These are phyloP conservation scores for Apostasia ramifera DNA, from an alignment of 106 monocot genomes.

Conservation along the genomic window DNA sequence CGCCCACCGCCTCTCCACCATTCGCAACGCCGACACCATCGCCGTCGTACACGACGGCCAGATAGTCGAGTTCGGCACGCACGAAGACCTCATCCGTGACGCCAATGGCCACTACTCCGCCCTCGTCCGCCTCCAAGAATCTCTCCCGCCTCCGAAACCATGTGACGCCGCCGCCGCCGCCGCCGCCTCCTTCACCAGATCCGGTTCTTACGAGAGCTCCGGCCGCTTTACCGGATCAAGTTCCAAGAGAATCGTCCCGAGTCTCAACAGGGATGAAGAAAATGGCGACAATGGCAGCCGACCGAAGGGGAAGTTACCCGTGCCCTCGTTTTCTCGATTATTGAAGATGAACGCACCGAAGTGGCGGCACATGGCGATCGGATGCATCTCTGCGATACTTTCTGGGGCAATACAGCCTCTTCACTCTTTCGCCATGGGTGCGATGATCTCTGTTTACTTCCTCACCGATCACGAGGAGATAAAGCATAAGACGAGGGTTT, in stretches of 20 bases:
- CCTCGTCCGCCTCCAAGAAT: conserved; percentile 40
- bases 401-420: conserved; percentile 48
- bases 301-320: conserved; percentile 6
- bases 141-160: neutral
- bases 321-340: conserved; percentile 46
- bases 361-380: conserved; percentile 39
- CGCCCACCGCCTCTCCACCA: conserved; percentile 74
- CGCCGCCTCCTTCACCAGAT: neutral
- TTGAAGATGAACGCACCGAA: conserved; percentile 44
- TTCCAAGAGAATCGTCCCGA: conserved; percentile 3
- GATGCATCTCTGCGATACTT: conserved; percentile 25
- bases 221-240: conserved; percentile 28
- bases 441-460: conserved; percentile 47
- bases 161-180: neutral
- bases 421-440: conserved; percentile 30
- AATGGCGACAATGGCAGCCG: neutral
- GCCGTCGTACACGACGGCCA: conserved; percentile 54
- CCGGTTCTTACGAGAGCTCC: conserved; percentile 20
- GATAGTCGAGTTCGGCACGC: conserved; percentile 51
- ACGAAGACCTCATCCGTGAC: conserved; percentile 47
- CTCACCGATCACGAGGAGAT: conserved; percentile 39
- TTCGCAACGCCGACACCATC: conserved; percentile 51
- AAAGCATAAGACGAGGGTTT: conserved; percentile 30
- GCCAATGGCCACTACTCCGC: conserved; percentile 44
- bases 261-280: neutral